Base-by-base conservation (phyloP, 139 green algal species). In the Coelastrella sp. region DNA sequence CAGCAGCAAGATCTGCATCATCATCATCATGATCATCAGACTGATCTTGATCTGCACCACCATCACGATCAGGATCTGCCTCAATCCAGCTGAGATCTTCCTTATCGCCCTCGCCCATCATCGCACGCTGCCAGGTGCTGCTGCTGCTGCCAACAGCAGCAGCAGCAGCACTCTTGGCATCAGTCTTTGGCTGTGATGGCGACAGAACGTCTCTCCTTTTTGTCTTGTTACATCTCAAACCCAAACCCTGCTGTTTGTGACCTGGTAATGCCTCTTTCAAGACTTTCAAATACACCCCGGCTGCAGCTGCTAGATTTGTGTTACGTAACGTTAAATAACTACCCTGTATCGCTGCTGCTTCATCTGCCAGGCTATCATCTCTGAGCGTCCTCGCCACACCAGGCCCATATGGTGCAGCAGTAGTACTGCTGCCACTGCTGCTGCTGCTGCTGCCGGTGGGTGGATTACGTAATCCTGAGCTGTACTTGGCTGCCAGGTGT, bases 361-460 rank as follows among this genome's bases (percentile, higher is more conserved):
- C 84, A 21, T 8, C 21, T 19, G 38, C 62, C 57, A 97, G 75
- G 21, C 21, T 43, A 23, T 51, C 85, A 73, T 97, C 93, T 0
- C 93, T 86, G 45, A 96, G 89, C 15, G 93, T 96, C 85, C 68
- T 91, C 5, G 91, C 71, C 7, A 94, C 80, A n/a, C 88, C 89
- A 19, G 79, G 53, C 5, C 62, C 78, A 30, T 50, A 74, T 13
- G 85, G 67, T 41, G 57, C 43, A 23, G 4, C n/a, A 43, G 71
- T 8, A 62, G 17, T 25, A 30, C 64, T 73, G 67, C 67, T 23
- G 27, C 45, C 40, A 30, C 64, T 73, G 67, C 67, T 27, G 66
- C 66, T 64, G 45, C 80, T 59, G 67, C 23, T 48, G 63, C 62
- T 51, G 63, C 79, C 7, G 50, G 66, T 40, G 50, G 25, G 17